Percentiles rank a stretch among this genome's conserved stretches.
These are phyloP conservation scores for Plantago ovata DNA, from an alignment of 257 asterid genomes.

Conservation along the genomic window DNA sequence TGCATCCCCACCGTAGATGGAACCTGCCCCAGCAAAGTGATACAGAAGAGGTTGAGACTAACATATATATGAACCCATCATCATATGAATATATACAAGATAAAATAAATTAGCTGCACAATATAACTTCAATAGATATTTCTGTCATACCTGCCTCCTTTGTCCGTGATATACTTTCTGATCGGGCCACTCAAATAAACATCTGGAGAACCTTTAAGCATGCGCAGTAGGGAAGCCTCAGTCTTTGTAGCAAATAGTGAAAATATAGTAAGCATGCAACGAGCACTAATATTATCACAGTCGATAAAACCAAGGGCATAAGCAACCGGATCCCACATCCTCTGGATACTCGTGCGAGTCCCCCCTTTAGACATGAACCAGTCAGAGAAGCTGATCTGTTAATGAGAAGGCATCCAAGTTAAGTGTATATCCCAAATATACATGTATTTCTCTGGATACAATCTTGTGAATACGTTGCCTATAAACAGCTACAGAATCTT, in stretches of 20 bases:
- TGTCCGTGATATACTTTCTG: slow-evolving; percentile 69
- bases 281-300: slow-evolving; percentile 97
- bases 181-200: slow-evolving; percentile 96
- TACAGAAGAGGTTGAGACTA: slow-evolving; percentile 4
- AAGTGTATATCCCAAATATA: slow-evolving; percentile 12
- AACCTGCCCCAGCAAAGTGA: slow-evolving; percentile 49
- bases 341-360: slow-evolving; percentile 85
- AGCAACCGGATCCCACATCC: slow-evolving; percentile 99
- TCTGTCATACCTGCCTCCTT: slow-evolving; percentile 78
- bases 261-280: slow-evolving; percentile 98
- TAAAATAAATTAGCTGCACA: slow-evolving; percentile 5
- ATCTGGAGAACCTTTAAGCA: slow-evolving; percentile 99
- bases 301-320: slow-evolving; percentile 99
- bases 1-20: slow-evolving; percentile 99
- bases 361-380: slow-evolving; percentile 99
- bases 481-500: background rate
- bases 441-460: background rate
- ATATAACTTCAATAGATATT: slow-evolving; percentile 15
- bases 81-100: too few relatives aligned
- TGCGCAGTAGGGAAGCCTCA: slow-evolving; percentile 96
- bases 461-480: background rate
- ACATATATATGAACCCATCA: background rate
- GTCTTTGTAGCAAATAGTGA: slow-evolving; percentile 95
- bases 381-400: slow-evolving; percentile 89
- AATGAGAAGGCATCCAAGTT: slow-evolving; percentile 15